Percentiles rank a stretch among this genome's conserved stretches.
These are phyloP conservation scores for Juglanconis sp. DNA, from an alignment of 2,329 filamentous ascomycete genomes.

Conservation along the genomic window DNA sequence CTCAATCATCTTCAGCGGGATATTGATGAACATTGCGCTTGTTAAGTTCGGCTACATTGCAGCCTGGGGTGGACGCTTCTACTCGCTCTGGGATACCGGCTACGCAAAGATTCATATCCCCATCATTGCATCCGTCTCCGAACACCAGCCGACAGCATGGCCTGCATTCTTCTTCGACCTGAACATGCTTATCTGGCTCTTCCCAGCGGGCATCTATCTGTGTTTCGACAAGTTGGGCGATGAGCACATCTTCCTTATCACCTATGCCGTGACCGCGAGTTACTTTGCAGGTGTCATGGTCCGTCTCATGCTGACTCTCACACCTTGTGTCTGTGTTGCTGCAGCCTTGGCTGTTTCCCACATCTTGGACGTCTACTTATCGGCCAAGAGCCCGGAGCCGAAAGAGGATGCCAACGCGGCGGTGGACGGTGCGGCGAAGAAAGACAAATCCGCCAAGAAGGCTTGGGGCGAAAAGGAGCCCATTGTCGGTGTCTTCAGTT, in stretches of 20 bases:
- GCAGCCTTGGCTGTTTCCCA: slow-evolving; percentile 85
- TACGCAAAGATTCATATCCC: slow-evolving; percentile 99
- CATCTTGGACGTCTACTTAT: slow-evolving; percentile 83
- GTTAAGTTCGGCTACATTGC: slow-evolving; percentile 90
- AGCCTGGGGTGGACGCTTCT: slow-evolving; percentile 97
- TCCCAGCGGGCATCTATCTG: slow-evolving; percentile 96
- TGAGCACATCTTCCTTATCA: slow-evolving; percentile 96
- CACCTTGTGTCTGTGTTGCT: slow-evolving; percentile 91
- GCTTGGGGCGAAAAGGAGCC: slow-evolving; percentile 69
- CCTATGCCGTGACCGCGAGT: slow-evolving; percentile 93
- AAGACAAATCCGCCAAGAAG: slow-evolving; percentile 41
- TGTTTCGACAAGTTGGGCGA: slow-evolving; percentile 93
- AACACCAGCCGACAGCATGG: slow-evolving; percentile 98
- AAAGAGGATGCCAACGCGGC: slow-evolving; percentile 41
- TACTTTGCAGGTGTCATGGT: slow-evolving; percentile 99
- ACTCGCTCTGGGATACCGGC: slow-evolving; percentile 97
- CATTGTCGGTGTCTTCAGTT: slow-evolving; percentile 77
- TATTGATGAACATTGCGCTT: slow-evolving; percentile 76
- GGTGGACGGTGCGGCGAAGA: slow-evolving; percentile 55
- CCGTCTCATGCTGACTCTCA: slow-evolving; percentile 94
- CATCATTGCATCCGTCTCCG: slow-evolving; percentile 98
- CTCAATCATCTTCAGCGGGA: slow-evolving; percentile 67
- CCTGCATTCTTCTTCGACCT: slow-evolving; percentile 99
- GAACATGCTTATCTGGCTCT: slow-evolving; percentile 97
- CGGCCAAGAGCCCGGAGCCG: slow-evolving; percentile 58